These are phyloP conservation scores for Cyclotella kingstonii DNA, from an alignment of 108 stramenopile genomes.

Conservation along the genomic window DNA sequence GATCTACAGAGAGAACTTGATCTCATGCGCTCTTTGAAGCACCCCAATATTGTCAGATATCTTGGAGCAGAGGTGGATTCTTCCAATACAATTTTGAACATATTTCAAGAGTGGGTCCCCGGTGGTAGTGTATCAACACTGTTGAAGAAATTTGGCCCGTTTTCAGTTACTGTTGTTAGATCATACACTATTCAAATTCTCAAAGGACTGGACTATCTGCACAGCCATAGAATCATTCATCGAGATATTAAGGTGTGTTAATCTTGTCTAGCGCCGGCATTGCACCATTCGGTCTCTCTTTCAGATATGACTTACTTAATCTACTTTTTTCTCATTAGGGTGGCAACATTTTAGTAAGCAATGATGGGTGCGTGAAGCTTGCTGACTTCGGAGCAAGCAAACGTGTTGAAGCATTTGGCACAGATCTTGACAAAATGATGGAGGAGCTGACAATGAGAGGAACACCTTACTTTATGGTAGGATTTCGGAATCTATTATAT, in stretches of 20 bases:
- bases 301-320: background rate
- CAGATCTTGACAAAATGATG: constrained; percentile 53
- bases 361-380: constrained; percentile 89
- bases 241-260: constrained; percentile 83
- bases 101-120: constrained; percentile 99
- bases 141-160: constrained; percentile 85
- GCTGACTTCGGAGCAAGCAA: constrained; percentile 93
- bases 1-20: constrained; percentile 84
- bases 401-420: constrained; percentile 44
- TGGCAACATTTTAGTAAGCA: constrained; percentile 92
- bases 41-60: constrained; percentile 94
- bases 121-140: constrained; percentile 84
- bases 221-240: constrained; percentile 86
- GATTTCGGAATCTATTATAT: background rate
- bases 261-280: background rate
- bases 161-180: constrained; percentile 68
- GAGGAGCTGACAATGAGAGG: constrained; percentile 85
- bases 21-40: constrained; percentile 83
- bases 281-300: background rate
- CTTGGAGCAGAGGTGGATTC: constrained; percentile 87
- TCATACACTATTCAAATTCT: constrained; percentile 86
- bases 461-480: constrained; percentile 71
- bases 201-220: constrained; percentile 90
- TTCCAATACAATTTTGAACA: constrained; percentile 63
- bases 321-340: constrained; percentile 43